phyloP scores from a whole-genome alignment of 1,139 yeast species.

The Candida pseudocylindracea region DNA sequence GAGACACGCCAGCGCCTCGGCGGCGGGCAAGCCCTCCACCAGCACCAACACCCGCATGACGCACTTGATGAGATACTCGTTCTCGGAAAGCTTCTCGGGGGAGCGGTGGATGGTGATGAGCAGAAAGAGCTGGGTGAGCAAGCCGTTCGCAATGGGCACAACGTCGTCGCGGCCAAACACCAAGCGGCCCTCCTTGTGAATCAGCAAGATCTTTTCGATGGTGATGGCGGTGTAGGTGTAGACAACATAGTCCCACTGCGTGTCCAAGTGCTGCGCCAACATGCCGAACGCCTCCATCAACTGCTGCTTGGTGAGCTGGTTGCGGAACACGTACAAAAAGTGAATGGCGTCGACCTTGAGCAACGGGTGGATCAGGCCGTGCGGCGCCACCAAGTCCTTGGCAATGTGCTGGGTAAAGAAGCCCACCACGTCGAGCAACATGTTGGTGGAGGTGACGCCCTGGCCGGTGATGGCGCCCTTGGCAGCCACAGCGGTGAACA shows the following conservation, averaged over 20 bases:
- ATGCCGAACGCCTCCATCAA: constrained; percentile 63
- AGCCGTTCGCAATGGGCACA: constrained; percentile 17
- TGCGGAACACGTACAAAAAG: constrained; percentile 74
- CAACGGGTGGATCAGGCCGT: constrained; percentile 22
- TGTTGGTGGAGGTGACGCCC: constrained; percentile 80
- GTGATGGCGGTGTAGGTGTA: constrained; percentile 90
- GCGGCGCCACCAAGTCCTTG: constrained; percentile 36
- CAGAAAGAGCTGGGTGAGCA: constrained; percentile 43
- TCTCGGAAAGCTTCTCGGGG: constrained; percentile 88
- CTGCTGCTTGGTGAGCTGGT: constrained; percentile 78
- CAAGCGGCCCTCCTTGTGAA: constrained; percentile 14
- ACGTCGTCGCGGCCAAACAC: constrained; percentile 60
- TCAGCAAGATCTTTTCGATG: constrained; percentile 65
- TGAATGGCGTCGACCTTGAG: constrained; percentile 84
- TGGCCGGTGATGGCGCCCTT: constrained; percentile 69
- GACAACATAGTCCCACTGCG: constrained; percentile 49
- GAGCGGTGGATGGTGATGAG: constrained; percentile 27
- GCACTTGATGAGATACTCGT: constrained; percentile 80
- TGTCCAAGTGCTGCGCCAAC: constrained; percentile 41
- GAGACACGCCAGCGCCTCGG: constrained; percentile 41
- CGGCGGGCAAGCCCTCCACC: too few relatives aligned
- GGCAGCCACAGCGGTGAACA: constrained; percentile 78
- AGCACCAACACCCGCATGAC: constrained; percentile 48
- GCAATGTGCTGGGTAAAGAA: constrained; percentile 72
- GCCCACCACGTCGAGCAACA: constrained; percentile 64